Evolutionary conservation across 345 rosid genomes (phyloP).

Genomic region (Arabis hirsuta): DNA sequence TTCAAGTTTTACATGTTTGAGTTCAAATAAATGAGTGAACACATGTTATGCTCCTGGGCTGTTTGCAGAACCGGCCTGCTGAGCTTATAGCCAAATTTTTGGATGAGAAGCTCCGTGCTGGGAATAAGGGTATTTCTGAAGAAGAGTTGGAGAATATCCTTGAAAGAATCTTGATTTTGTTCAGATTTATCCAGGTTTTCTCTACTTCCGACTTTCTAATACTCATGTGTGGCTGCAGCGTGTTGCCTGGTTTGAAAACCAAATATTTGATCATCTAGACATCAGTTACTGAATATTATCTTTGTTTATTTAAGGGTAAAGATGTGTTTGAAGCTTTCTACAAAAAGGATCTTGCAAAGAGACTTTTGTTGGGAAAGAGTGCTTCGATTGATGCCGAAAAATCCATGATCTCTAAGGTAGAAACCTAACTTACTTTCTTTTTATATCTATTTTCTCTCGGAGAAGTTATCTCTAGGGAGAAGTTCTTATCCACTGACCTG

Average conservation of each 20-base stretch:
- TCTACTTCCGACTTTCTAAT: constrained; percentile 1
- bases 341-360: constrained; percentile 94
- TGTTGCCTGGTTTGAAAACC: not conserved
- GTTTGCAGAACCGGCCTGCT: constrained; percentile 84
- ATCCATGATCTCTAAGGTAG: constrained; percentile 94
- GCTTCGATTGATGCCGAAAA: constrained; percentile 97
- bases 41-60: constrained; percentile 16
- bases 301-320: constrained; percentile 62
- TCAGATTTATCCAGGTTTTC: constrained; percentile 88
- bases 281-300: constrained; percentile 13
- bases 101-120: constrained; percentile 97
- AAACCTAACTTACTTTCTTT: not conserved
- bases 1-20: constrained; percentile 5
- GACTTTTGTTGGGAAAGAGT: constrained; percentile 84
- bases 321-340: constrained; percentile 96
- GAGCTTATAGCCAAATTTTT: constrained; percentile 92
- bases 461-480: not conserved
- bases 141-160: constrained; percentile 94
- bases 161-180: constrained; percentile 82
- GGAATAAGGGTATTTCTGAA: constrained; percentile 95
- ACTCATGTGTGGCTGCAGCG: not conserved
- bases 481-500: constrained; percentile 38
- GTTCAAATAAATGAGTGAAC: not conserved
- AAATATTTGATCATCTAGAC: constrained; percentile 2
- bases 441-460: not conserved